Conservation (phyloP, 208 protist genomes). For the Trypanosoma melophagium region DNA sequence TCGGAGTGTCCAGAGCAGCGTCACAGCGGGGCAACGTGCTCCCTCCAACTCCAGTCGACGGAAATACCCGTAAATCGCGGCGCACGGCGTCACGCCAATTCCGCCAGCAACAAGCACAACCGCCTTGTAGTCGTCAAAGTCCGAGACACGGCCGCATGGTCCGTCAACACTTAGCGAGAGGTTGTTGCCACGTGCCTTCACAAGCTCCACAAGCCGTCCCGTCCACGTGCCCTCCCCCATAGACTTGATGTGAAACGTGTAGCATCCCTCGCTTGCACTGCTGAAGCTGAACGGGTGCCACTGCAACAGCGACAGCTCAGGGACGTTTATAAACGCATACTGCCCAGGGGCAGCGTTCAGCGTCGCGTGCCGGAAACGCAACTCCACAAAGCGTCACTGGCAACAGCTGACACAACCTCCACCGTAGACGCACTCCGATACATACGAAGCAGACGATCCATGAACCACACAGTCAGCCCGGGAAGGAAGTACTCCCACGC, state of each 20-base stretch:
- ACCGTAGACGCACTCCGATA: slow-evolving; percentile 32
- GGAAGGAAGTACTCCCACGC: slow-evolving; percentile 70
- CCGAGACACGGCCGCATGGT: slow-evolving; percentile 38
- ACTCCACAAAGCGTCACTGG: slow-evolving; percentile 7
- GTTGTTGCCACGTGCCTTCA: slow-evolving; percentile 13
- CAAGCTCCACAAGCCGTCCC: slow-evolving; percentile 30
- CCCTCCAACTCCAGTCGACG: slow-evolving; percentile 4
- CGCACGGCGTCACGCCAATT: slow-evolving; percentile 48
- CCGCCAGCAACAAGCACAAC: slow-evolving; percentile 49
- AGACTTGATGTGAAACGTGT: slow-evolving; percentile 45
- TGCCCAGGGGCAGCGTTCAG: slow-evolving; percentile 22
- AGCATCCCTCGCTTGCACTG: slow-evolving; percentile 6
- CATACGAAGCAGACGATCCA: slow-evolving; percentile 49
- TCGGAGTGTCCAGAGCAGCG: slow-evolving; percentile 21
- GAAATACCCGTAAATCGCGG: slow-evolving; percentile 39
- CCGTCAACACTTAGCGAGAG: slow-evolving; percentile 47
- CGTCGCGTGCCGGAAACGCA: slow-evolving; percentile 18
- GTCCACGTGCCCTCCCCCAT: slow-evolving; percentile 57
- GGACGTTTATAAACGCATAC: slow-evolving; percentile 59
- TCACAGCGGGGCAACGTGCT: neutral
- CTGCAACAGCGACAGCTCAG: slow-evolving; percentile 53
- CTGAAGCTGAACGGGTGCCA: slow-evolving; percentile 71
- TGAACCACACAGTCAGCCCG: slow-evolving; percentile 49
- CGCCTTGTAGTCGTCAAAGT: slow-evolving; percentile 37
- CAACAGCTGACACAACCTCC: slow-evolving; percentile 16